Evolutionary conservation across 2,329 filamentous ascomycete species (phyloP).

Genomic region (Talaromyces sp.): DNA sequence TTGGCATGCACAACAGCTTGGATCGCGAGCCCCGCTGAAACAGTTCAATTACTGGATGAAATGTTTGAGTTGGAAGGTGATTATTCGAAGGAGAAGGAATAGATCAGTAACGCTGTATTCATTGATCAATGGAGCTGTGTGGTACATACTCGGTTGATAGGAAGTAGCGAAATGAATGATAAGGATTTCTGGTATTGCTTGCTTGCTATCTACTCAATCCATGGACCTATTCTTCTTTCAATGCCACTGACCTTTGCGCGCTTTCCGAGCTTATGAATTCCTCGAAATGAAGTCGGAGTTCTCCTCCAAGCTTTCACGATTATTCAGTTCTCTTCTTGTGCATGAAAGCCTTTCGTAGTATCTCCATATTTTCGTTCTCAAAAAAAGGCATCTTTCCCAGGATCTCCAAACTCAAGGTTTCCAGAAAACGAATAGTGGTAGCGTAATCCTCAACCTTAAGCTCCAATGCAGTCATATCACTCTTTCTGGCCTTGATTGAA

Average conservation of each 20-base stretch:
- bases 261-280: too few species aligned
- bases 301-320: neutral
- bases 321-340: neutral
- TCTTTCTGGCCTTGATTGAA: too few species aligned
- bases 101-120: neutral
- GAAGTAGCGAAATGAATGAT: neutral
- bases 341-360: neutral
- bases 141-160: neutral
- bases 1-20: conserved; percentile 92
- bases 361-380: too few species aligned
- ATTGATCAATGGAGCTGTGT: neutral
- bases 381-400: rapidly evolving
- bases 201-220: neutral
- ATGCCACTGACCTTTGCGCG: neutral
- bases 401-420: neutral
- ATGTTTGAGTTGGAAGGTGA: conserved; percentile 53
- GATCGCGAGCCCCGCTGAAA: conserved; percentile 92
- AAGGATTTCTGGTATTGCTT: neutral
- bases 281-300: too few species aligned
- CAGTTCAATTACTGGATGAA: conserved; percentile 84
- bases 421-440: too few species aligned
- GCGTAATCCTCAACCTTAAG: too few species aligned
- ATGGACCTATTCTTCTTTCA: neutral
- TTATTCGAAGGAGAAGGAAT: neutral
- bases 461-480: too few species aligned